Base-by-base conservation (phyloP, 2,329 filamentous ascomycete genomes). In the Scytalidium lignicola region DNA sequence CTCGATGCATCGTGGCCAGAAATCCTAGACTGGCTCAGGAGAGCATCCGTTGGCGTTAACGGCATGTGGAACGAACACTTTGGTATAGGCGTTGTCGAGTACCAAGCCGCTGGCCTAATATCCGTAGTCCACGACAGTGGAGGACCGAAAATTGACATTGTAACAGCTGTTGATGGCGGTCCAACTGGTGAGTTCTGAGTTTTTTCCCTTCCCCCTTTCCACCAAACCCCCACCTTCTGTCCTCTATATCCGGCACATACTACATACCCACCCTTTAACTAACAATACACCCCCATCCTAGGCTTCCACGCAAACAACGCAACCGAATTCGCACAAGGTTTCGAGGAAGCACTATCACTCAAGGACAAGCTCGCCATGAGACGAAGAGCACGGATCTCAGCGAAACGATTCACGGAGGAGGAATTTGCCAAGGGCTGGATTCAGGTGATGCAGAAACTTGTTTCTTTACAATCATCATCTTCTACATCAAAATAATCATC, bases 41-140 rank as follows among this genome's bases (percentile, higher is more conserved):
- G 75, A 54, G 84, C 87, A 3, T 92, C 83, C 17, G 80, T 99
- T 1, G 93, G 93, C 44, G 90, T 95, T 23, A 99, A 99, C 60
- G 90, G 88, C 62, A 99, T 99, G 93, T 99, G 93, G 92, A 97
- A 96, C 66, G 93, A 99, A 71, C 93, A 99, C 68, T 99, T 99
- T 65, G 93, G 93, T 19, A 99, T 99, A 51, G 93, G 93, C 1
- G 91, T 97, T 15, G 93, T 99, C 39, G 93, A 99, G 73, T 99
- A 97, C 65, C 91, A 97, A 65, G 93, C 93, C 3, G 93, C 93
- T 0, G 93, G 93, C 1, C 74, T 99, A 50, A 90, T 99, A 50
- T 84, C 86, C 4, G 91, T 99, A 0, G 93, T 97, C 8, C 93
- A 99, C 62, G 77, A 96, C 67, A 93, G 88, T 45, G 93, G 92